These are phyloP conservation scores for Aspergillus sp. DNA, from an alignment of 2,329 filamentous ascomycete genomes.

Conservation along the genomic window DNA sequence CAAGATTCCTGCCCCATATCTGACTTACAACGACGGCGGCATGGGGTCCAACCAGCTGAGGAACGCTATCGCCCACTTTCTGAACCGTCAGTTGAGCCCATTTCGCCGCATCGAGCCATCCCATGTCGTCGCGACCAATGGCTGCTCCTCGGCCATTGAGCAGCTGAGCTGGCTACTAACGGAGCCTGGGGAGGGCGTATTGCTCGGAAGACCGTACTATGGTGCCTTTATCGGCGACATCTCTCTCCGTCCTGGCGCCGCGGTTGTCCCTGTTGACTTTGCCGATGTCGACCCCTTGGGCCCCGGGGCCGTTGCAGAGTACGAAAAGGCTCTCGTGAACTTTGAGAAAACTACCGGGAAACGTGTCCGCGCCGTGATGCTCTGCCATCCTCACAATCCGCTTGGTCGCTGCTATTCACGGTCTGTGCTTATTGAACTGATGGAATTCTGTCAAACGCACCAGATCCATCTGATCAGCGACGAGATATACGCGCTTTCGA, in stretches of 20 bases:
- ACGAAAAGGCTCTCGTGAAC: slow-evolving; percentile 35
- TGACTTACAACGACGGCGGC: slow-evolving; percentile 32
- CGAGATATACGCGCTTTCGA: slow-evolving; percentile 50
- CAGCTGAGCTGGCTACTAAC: slow-evolving; percentile 24
- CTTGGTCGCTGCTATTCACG: slow-evolving; percentile 42
- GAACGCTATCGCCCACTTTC: slow-evolving; percentile 21
- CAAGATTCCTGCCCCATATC: slow-evolving; percentile 19
- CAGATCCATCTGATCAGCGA: slow-evolving; percentile 48
- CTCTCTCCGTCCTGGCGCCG: slow-evolving; percentile 32
- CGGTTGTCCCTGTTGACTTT: slow-evolving; percentile 39
- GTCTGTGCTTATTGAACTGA: slow-evolving; percentile 31
- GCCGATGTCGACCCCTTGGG: slow-evolving; percentile 37
- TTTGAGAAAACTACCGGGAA: slow-evolving; percentile 29
- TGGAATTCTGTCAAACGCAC: slow-evolving; percentile 43
- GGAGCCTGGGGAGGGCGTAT: slow-evolving; percentile 26
- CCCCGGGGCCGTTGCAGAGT: slow-evolving; percentile 31
- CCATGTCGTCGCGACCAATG: slow-evolving; percentile 26
- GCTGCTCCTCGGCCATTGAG: slow-evolving; percentile 27
- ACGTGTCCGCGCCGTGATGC: slow-evolving; percentile 40
- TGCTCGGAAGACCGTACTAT: slow-evolving; percentile 34
- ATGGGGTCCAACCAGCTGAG: slow-evolving; percentile 18
- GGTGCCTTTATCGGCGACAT: slow-evolving; percentile 42
- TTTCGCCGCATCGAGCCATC: slow-evolving; percentile 13
- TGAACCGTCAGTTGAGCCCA: slow-evolving; percentile 24
- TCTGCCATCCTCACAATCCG: slow-evolving; percentile 46